Evolutionary conservation across 306 rosid genomes (phyloP).

Genomic region (Quercus cerris): DNA sequence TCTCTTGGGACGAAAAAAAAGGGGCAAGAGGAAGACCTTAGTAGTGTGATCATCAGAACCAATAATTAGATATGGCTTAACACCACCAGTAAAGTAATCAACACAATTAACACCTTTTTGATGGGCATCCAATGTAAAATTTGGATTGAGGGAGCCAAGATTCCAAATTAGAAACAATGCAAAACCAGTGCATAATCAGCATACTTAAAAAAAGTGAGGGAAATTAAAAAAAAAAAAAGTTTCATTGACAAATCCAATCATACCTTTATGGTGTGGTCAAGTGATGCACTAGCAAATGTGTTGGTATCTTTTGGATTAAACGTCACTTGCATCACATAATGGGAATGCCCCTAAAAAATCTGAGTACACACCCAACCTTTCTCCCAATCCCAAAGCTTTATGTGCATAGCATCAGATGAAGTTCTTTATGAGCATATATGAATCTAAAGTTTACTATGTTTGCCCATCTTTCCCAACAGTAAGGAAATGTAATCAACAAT

Average conservation of each 20-base stretch:
- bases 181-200: conserved; percentile 19
- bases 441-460: too few species aligned
- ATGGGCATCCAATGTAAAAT: conserved; percentile 97
- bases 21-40: conserved; percentile 53
- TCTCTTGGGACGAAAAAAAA: background rate
- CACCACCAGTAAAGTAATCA: conserved; percentile 99
- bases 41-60: conserved; percentile 99
- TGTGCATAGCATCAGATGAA: conserved; percentile 98
- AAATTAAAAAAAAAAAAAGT: background rate
- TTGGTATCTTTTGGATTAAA: conserved; percentile 98
- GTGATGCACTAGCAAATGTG: conserved; percentile 99
- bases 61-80: conserved; percentile 92
- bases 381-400: conserved; percentile 99
- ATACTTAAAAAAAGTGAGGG: conserved; percentile 3
- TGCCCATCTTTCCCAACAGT: too few species aligned
- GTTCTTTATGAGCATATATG: too few species aligned
- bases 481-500: too few species aligned
- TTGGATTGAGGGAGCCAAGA: conserved; percentile 99
- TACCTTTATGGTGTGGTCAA: conserved; percentile 99
- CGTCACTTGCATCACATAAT: conserved; percentile 99
- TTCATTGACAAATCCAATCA: conserved; percentile 9
- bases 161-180: conserved; percentile 70
- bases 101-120: conserved; percentile 98
- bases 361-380: conserved; percentile 98
- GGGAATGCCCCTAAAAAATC: conserved; percentile 98